Percentiles rank a stretch among this genome's conserved stretches.
Evolutionary conservation across 2,329 filamentous ascomycete species (phyloP).

Genomic region (Triangularia verruculosa): DNA sequence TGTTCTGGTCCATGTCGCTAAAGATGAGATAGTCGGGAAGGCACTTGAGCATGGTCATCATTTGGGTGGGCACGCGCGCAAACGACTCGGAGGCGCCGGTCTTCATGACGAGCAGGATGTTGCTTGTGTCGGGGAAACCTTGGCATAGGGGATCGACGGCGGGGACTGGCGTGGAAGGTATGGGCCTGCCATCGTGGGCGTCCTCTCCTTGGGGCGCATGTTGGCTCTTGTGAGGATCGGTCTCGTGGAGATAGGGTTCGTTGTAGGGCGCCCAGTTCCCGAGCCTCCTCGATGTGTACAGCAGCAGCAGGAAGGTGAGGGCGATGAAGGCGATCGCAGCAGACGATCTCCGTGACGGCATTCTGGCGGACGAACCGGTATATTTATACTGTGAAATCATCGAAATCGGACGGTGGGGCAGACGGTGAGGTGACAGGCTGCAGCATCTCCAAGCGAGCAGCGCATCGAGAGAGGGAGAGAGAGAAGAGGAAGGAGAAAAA

Average conservation of each 20-base stretch:
- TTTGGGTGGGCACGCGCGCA: slow-evolving; percentile 51
- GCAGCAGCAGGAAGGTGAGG: slow-evolving; percentile 32
- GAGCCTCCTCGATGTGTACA: slow-evolving; percentile 35
- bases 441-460: slow-evolving; percentile 5
- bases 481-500: background rate
- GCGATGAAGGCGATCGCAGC: slow-evolving; percentile 29
- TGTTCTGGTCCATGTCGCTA: slow-evolving; percentile 51
- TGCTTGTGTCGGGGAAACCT: slow-evolving; percentile 24
- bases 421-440: background rate
- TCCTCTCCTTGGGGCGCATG: slow-evolving; percentile 18
- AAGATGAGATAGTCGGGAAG: slow-evolving; percentile 55
- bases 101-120: slow-evolving; percentile 50
- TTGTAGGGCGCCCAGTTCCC: slow-evolving; percentile 30
- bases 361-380: slow-evolving; percentile 21
- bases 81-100: slow-evolving; percentile 56
- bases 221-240: slow-evolving; percentile 19
- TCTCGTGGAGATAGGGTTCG: slow-evolving; percentile 29
- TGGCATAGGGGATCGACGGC: slow-evolving; percentile 34
- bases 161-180: background rate
- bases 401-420: background rate
- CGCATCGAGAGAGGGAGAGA: background rate
- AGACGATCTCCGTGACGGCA: slow-evolving; percentile 33
- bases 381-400: slow-evolving; percentile 12
- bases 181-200: slow-evolving; percentile 10
- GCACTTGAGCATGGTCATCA: slow-evolving; percentile 48